Base-by-base conservation (phyloP, 2,329 filamentous ascomycete genomes). In the Whalleya microplaca region DNA sequence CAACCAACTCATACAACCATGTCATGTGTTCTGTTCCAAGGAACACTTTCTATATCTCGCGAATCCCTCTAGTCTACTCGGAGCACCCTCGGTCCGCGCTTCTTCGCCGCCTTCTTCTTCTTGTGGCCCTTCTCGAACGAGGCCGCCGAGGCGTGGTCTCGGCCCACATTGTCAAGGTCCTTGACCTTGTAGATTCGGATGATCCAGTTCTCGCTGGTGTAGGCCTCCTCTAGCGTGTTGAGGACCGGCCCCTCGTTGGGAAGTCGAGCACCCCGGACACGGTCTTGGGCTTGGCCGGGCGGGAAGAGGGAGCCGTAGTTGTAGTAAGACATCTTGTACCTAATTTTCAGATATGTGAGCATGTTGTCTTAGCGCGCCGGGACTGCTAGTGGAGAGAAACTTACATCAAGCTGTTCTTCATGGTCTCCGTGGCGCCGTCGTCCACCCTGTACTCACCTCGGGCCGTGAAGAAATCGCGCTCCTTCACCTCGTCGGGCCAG, bases 261-360 rank as follows among this genome's bases (percentile, higher is more conserved):
- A 49, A 98, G 79, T 58, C 84, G 85, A 40, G 85, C 84, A 64
- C 88, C 87, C 71, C 95, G 92, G 63, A 99, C 95, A 66, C 95
- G 89, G 73, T 99, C 95, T 66, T 87, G 80, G 37, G 91, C 93
- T 77, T 98, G 92, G 61, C 95, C 95, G 2, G 89, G 83, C 44
- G 93, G 94, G 84, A 98, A 99, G 61, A 99, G 86, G 45, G 84
- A 79, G 76, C 94, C 85, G 82, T 91, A 99, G 83, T 98, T 98
- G 85, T 99, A 91, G 84, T 99, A 99, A 20, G 92, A 97, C 93
- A 99, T 97, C 84, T 99, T 99, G 86, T 99, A 99, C 92, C 93
- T 96, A 64, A 63, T 21, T 55, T 56, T 27, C 41, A 16, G 27
- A 18, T 40, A 20, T 20, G 20, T 21, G 48, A 69, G 75, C 59